Evolutionary conservation across 345 rosid species (phyloP).

Genomic region (Corymbia maculata): DNA sequence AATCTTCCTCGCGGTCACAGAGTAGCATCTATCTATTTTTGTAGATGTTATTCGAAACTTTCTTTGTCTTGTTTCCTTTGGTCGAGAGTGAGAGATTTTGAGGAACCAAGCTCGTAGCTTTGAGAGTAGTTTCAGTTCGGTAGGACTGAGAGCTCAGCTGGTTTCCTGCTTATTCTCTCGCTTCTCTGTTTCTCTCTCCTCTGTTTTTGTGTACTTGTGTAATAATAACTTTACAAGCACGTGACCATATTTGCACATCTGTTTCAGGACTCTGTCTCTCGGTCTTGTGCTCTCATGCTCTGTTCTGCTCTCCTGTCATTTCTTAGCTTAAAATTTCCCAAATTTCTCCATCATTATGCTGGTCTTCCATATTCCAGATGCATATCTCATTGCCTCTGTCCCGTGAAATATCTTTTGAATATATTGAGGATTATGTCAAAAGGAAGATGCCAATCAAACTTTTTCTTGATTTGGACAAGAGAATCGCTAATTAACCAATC

Average conservation of each 20-base stretch:
- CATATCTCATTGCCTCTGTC: neutral
- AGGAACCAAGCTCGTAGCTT: conserved; percentile 55
- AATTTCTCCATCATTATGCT: neutral
- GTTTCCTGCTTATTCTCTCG: conserved; percentile 22
- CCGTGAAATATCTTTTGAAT: neutral
- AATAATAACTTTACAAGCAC: neutral
- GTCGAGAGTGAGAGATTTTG: neutral
- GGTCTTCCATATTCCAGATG: neutral
- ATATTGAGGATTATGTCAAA: neutral
- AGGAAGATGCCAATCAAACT: neutral
- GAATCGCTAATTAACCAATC: neutral
- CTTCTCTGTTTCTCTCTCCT: conserved; percentile 7
- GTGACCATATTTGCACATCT: neutral
- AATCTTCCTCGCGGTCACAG: conserved; percentile 24
- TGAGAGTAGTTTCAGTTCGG: neutral
- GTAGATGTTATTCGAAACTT: conserved; percentile 10
- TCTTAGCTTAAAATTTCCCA: neutral
- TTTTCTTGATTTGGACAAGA: neutral
- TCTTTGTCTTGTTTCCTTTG: neutral
- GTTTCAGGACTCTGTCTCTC: neutral
- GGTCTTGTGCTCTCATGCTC: neutral
- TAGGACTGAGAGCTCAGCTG: conserved; percentile 71
- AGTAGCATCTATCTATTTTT: neutral
- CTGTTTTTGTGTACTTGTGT: conserved; percentile 3
- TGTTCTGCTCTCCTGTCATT: neutral